phyloP scores from a whole-genome alignment of 2,329 filamentous ascomycete species.

The Curvularia hawaiiensis region DNA sequence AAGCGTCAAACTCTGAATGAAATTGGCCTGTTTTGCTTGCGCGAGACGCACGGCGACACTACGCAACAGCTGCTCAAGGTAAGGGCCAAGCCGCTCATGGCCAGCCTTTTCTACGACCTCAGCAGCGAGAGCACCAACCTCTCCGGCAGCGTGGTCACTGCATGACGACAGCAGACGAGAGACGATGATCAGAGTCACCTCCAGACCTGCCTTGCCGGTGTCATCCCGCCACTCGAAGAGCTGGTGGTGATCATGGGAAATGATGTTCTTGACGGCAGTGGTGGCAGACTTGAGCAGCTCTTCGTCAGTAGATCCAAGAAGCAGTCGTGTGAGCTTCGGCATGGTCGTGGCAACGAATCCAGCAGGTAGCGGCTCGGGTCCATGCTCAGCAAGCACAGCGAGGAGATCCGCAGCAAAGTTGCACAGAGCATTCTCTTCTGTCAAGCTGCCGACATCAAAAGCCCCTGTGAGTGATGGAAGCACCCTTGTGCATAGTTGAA shows the following conservation, averaged over 20 bases:
- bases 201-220: constrained; percentile 79
- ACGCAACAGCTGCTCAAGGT: constrained; percentile 82
- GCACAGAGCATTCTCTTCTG: constrained; percentile 81
- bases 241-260: constrained; percentile 88
- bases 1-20: constrained; percentile 94
- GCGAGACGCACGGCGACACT: constrained; percentile 86
- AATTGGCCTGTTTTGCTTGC: constrained; percentile 80
- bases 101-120: constrained; percentile 96
- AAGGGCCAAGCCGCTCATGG: constrained; percentile 86
- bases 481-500: constrained; percentile 81
- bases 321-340: constrained; percentile 81
- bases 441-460: constrained; percentile 85
- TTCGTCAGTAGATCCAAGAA: constrained; percentile 84
- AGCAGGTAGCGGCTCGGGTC: constrained; percentile 80
- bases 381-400: constrained; percentile 79
- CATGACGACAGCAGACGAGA: constrained; percentile 82
- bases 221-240: constrained; percentile 84
- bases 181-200: constrained; percentile 88
- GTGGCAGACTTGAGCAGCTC: constrained; percentile 87
- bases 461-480: constrained; percentile 86
- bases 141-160: constrained; percentile 91
- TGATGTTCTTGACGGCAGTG: constrained; percentile 84
- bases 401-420: constrained; percentile 88
- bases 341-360: constrained; percentile 85
- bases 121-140: constrained; percentile 91